Evolutionary conservation across 2,329 filamentous ascomycete genomes (phyloP).

Genomic region (Paraconiothyrium brasiliense): DNA sequence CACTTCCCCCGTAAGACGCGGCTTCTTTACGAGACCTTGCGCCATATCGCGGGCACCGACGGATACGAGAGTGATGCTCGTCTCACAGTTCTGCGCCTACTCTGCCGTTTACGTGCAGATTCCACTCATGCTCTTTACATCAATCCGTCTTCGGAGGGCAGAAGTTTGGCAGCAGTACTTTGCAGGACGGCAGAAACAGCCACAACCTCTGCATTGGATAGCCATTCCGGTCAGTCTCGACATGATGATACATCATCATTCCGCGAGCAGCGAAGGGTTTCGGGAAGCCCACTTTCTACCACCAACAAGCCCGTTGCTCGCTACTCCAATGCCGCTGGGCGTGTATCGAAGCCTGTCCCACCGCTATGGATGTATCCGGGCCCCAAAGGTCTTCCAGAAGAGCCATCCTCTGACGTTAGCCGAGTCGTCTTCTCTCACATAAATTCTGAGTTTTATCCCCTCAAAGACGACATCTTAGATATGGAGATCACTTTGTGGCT

Average conservation of each 20-base stretch:
- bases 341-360: slow-evolving; percentile 44
- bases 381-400: slow-evolving; percentile 63
- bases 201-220: slow-evolving; percentile 54
- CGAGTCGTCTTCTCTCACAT: slow-evolving; percentile 61
- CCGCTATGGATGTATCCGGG: slow-evolving; percentile 68
- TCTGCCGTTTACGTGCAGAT: slow-evolving; percentile 86
- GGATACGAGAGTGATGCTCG: slow-evolving; percentile 49
- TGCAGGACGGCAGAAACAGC: slow-evolving; percentile 69
- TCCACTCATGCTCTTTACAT: slow-evolving; percentile 80
- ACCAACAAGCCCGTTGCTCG: slow-evolving; percentile 42
- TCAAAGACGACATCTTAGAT: slow-evolving; percentile 52
- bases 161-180: slow-evolving; percentile 75
- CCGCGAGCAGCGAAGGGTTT: slow-evolving; percentile 43
- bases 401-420: slow-evolving; percentile 60
- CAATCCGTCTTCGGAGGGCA: slow-evolving; percentile 74
- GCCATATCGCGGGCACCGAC: slow-evolving; percentile 43
- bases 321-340: slow-evolving; percentile 33
- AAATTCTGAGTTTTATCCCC: slow-evolving; percentile 46
- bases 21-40: slow-evolving; percentile 50
- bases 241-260: slow-evolving; percentile 42
- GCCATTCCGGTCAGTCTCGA: slow-evolving; percentile 38
- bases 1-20: slow-evolving; percentile 71
- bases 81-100: slow-evolving; percentile 50
- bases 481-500: slow-evolving; percentile 70
- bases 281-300: slow-evolving; percentile 45